Conservation (phyloP, 108 stramenopile species). For the Thalassiosira profunda region DNA sequence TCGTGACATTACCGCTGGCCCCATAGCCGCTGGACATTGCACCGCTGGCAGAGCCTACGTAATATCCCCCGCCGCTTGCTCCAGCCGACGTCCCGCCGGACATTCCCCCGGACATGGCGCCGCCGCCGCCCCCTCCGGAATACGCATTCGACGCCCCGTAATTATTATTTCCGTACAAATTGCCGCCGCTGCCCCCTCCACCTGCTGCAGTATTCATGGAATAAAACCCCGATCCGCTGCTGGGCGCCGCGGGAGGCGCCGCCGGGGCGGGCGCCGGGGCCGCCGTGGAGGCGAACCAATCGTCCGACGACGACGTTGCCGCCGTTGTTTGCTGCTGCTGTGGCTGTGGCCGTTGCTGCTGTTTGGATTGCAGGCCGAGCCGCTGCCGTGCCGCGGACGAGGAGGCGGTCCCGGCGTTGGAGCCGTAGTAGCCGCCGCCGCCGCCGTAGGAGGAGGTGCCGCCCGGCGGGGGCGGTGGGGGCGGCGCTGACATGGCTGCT, state of each 20-base stretch:
- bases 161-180: slow-evolving; percentile 8
- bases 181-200: background rate
- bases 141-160: slow-evolving; percentile 5
- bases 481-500: slow-evolving; percentile 18
- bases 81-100: too few relatives aligned
- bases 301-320: slow-evolving; percentile 13
- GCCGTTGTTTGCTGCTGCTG: background rate
- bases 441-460: background rate
- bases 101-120: too few relatives aligned
- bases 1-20: background rate
- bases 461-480: slow-evolving; percentile 23
- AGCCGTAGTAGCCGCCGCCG: slow-evolving; percentile 29
- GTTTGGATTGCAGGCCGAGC: slow-evolving; percentile 1
- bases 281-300: slow-evolving; percentile 14
- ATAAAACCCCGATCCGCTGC: slow-evolving; percentile 25
- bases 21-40: too few relatives aligned
- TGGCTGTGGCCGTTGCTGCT: background rate
- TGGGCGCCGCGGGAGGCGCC: background rate
- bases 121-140: too few relatives aligned
- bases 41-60: background rate
- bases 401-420: slow-evolving; percentile 23
- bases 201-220: slow-evolving; percentile 14
- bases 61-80: slow-evolving; percentile 12
- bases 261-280: background rate
- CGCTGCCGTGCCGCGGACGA: slow-evolving; percentile 18